Percentiles rank a stretch among this genome's conserved stretches.
Evolutionary conservation across 345 rosid genomes (phyloP).

Genomic region (Erucastrum elatum): DNA sequence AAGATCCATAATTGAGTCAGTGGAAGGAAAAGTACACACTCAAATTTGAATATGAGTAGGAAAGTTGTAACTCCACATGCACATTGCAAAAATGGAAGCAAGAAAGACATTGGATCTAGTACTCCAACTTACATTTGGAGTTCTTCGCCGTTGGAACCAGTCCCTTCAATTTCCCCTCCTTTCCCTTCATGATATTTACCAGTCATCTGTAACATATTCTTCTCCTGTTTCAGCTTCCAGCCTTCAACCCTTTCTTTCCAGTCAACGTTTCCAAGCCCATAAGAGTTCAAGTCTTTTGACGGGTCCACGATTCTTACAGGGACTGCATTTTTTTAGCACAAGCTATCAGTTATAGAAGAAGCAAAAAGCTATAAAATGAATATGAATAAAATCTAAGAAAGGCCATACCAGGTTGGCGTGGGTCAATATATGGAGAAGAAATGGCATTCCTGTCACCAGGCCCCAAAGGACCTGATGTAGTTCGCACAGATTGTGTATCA

Average conservation of each 20-base stretch:
- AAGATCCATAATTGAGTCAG: constrained; percentile 25
- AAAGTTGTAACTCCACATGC: not conserved
- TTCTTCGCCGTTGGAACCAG: constrained; percentile 98
- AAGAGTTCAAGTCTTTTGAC: constrained; percentile 93
- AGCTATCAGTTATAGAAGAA: constrained; percentile 25
- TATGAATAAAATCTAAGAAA: constrained; percentile 9
- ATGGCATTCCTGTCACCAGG: constrained; percentile 75
- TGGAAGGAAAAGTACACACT: not conserved
- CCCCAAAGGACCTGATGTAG: constrained; percentile 98
- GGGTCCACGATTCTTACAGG: constrained; percentile 99
- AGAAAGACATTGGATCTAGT: constrained; percentile 1
- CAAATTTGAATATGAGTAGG: not conserved
- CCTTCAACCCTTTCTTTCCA: constrained; percentile 99
- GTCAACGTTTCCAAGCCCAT: constrained; percentile 96
- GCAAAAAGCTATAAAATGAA: not conserved
- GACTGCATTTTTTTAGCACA: constrained; percentile 49
- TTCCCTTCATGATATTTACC: constrained; percentile 86
- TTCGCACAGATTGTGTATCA: constrained; percentile 88
- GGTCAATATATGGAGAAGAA: constrained; percentile 92
- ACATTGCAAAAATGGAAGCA: constrained; percentile 9
- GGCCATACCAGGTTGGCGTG: constrained; percentile 88
- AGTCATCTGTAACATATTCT: constrained; percentile 71
- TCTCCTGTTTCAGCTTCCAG: constrained; percentile 99
- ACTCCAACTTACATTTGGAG: constrained; percentile 77
- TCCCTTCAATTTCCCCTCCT: constrained; percentile 89